A percentile compares a stretch with the other conserved stretches of the same genome.
Evolutionary conservation across 441 rosid species (phyloP).

Genomic region (Populus hybrid): DNA sequence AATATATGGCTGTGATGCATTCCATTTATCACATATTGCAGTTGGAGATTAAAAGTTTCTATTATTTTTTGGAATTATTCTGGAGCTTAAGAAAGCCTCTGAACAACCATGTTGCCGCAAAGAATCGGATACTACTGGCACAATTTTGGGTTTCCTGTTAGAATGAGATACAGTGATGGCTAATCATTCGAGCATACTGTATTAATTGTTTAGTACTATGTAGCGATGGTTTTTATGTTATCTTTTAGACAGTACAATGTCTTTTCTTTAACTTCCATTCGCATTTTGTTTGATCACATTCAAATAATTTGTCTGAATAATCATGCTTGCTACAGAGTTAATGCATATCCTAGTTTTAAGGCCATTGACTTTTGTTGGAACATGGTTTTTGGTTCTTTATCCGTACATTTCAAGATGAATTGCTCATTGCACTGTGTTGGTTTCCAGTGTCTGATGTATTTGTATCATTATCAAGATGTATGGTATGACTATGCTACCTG

Average conservation of each 20-base stretch:
- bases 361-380: background rate
- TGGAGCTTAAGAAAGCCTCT: background rate
- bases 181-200: background rate
- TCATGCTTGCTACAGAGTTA: background rate
- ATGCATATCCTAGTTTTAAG: background rate
- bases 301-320: background rate
- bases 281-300: background rate
- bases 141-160: background rate
- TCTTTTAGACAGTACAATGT: background rate
- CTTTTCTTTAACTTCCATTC: background rate
- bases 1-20: background rate
- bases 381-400: background rate
- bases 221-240: background rate
- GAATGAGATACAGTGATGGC: background rate
- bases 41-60: background rate
- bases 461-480: constrained; percentile 90
- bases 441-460: constrained; percentile 85
- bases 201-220: background rate
- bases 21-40: background rate
- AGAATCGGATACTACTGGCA: background rate
- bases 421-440: constrained; percentile 24
- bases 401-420: constrained; percentile 2
- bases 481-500: constrained; percentile 98
- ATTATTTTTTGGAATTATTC: background rate
- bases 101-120: background rate